These are phyloP conservation scores for Ensete glaucum DNA, from an alignment of 176 grass and related monocot genomes.

Conservation along the genomic window DNA sequence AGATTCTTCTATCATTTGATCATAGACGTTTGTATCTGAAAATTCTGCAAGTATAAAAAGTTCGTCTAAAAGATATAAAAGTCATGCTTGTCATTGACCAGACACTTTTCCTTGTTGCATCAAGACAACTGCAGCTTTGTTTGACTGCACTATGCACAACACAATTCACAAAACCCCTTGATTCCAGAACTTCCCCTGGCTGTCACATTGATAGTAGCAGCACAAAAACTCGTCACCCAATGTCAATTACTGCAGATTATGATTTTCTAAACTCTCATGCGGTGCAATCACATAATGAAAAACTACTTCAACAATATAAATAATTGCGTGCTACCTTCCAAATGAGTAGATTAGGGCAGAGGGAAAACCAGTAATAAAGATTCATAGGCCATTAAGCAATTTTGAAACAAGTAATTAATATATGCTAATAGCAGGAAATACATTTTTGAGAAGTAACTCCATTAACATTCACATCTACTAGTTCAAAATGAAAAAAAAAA, in stretches of 20 bases:
- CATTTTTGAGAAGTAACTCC: not conserved
- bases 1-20: too few species aligned
- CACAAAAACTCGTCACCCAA: not conserved
- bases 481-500: not conserved
- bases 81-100: too few species aligned
- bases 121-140: too few species aligned
- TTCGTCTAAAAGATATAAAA: too few species aligned
- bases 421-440: not conserved
- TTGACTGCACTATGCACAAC: too few species aligned
- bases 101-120: too few species aligned
- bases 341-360: not conserved
- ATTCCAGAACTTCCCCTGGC: not conserved
- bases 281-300: not conserved
- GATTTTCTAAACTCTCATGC: not conserved
- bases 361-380: not conserved
- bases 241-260: not conserved
- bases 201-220: not conserved
- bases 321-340: not conserved
- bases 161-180: not conserved
- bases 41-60: too few species aligned
- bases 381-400: not conserved
- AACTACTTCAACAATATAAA: not conserved
- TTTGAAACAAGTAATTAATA: not conserved
- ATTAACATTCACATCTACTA: not conserved
- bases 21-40: too few species aligned